phyloP scores from a whole-genome alignment of 2,329 filamentous ascomycete genomes.

The Alternaria sp. region DNA sequence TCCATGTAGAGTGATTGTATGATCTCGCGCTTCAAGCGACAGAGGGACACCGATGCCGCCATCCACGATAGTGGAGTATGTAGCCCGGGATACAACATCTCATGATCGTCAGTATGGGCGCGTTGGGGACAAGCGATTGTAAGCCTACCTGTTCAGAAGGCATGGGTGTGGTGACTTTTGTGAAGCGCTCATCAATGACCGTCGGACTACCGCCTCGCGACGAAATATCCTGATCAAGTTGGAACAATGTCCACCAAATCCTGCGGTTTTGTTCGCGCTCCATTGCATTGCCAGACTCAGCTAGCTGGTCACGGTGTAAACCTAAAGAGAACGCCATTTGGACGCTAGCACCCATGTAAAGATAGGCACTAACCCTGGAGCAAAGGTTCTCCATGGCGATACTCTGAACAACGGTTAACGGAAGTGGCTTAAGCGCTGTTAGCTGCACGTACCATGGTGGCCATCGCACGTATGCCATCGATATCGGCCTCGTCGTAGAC shows the following conservation, averaged over 20 bases:
- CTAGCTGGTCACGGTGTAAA: conserved; percentile 48
- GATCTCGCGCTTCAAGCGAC: conserved; percentile 46
- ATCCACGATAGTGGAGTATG: conserved; percentile 49
- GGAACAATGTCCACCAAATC: conserved; percentile 52
- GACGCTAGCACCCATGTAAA: conserved; percentile 50
- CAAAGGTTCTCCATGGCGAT: conserved; percentile 48
- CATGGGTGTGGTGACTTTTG: conserved; percentile 43
- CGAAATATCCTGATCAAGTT: conserved; percentile 48
- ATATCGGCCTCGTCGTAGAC: conserved; percentile 51
- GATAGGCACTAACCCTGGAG: conserved; percentile 48
- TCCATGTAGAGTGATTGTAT: conserved; percentile 49
- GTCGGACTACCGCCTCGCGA: conserved; percentile 49
- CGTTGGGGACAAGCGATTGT: neutral
- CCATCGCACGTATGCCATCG: conserved; percentile 49
- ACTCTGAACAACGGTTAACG: conserved; percentile 35
- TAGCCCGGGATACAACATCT: conserved; percentile 47
- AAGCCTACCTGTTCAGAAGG: conserved; percentile 46
- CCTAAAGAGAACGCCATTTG: conserved; percentile 51
- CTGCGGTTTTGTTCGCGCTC: conserved; percentile 49
- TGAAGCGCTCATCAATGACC: conserved; percentile 45
- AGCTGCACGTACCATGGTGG: conserved; percentile 41
- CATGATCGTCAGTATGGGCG: conserved; percentile 11
- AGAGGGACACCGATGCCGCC: conserved; percentile 42
- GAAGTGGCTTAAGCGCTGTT: neutral
- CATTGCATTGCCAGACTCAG: conserved; percentile 35